Evolutionary conservation across 768 basidiomycete genomes (phyloP), one percentile per base, ranked within the genome.

Genomic region (Rhizopogon salebrosus): DNA sequence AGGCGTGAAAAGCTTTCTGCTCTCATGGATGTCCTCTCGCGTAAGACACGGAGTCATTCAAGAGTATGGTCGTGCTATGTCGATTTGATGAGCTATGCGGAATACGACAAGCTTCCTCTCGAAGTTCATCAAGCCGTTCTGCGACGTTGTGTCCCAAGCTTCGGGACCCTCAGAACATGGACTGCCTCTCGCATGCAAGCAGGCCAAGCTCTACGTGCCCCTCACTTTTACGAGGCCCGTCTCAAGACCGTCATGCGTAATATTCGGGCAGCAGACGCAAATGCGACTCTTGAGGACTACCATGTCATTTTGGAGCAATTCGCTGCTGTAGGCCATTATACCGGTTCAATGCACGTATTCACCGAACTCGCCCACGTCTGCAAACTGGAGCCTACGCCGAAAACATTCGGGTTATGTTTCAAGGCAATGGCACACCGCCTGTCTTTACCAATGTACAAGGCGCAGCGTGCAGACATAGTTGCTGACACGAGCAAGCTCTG

Each of bases 221-320:
- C 78, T 2, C 84, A 87, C 58, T 45, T 76, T 9, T 80, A 88
- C 60, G 89, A 91, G 67, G 67, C 72, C 16, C 83, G 89, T 27
- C 79, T 89, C 60, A 80, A 82, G 64, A 68, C 75, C 18, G 71
- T 93, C 62, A 79, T 93, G 54, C 75, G 75, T 49, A 87, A 88
- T 64, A 90, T 92, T 22, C 82, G 82, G 49, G 71, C 74, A 36
- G 61, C 77, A 11, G 62, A 51, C 63, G 66, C 40, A 75, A 79
- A 20, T 52, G 77, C 68, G 11, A 60, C 63, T 11, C 53, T 85
- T 49, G 79, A 82, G 2, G 91, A 92, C 65, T 92, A 87, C 65
- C 77, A 91, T 64, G 84, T 84, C 61, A 70, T 93, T 54, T 65
- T 93, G 48, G 76, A 80, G 55, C 87, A 89, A 55, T 89, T 89